phyloP scores from a whole-genome alignment of 1,284 basidiomycete genomes.

The Rhodotorula sp. region DNA sequence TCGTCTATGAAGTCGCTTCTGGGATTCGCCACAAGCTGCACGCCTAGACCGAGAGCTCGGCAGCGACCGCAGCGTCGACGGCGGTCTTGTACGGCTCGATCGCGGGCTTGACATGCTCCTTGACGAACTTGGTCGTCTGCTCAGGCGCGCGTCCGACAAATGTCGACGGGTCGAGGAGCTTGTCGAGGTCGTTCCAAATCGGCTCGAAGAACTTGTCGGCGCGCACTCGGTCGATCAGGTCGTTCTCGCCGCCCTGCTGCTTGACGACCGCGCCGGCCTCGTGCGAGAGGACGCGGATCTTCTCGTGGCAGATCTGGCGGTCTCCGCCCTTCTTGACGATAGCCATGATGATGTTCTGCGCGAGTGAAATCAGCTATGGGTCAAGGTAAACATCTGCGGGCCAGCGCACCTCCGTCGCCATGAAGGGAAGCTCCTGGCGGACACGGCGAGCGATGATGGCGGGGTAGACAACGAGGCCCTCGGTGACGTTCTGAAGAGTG shows the following conservation, averaged over 20 bases:
- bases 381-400: neutral
- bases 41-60: constrained; percentile 55
- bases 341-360: constrained; percentile 98
- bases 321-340: constrained; percentile 93
- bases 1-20: too few species aligned
- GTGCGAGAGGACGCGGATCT: constrained; percentile 94
- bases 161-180: constrained; percentile 68
- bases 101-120: constrained; percentile 86
- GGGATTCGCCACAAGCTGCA: too few species aligned
- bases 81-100: constrained; percentile 63
- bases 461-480: constrained; percentile 97
- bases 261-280: constrained; percentile 94
- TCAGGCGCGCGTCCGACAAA: constrained; percentile 89
- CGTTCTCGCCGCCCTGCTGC: constrained; percentile 90
- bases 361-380: constrained; percentile 45
- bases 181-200: constrained; percentile 55
- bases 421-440: constrained; percentile 94
- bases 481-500: constrained; percentile 92
- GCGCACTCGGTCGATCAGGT: constrained; percentile 84
- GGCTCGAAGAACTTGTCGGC: constrained; percentile 64
- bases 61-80: constrained; percentile 61
- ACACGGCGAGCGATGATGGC: constrained; percentile 90
- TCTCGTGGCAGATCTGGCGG: constrained; percentile 94
- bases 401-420: constrained; percentile 55
- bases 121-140: constrained; percentile 85